Evolutionary conservation across 805 yeast species (phyloP), one percentile per base, ranked within the genome.

Genomic region (Isabelozyma heimii): DNA sequence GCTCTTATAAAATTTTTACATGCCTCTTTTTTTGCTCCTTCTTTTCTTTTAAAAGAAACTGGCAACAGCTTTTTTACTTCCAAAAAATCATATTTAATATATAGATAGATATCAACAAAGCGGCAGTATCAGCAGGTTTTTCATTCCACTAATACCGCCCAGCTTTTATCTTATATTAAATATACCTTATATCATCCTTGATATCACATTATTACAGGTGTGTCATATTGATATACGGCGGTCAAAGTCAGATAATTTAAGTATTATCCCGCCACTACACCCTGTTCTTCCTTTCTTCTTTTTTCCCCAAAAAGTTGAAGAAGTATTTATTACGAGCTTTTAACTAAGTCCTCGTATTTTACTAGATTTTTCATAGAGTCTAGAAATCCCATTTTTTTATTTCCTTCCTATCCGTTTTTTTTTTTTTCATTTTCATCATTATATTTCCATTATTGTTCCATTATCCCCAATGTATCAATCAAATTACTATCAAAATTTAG

Each of bases 311-410:
- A 20, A 20, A 30, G 35, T 30, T 42, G 35, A 30, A 30, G 35
- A 30, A 30, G n/a, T 30, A 30, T 40, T 39, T 10, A 16, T 24
- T 54, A 49, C 72, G 74, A 69, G 68, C 75, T 70, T 70, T 70
- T 70, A 61, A 63, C 57, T 70, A 70, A 70, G 75, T 67, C 55
- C 46, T 67, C 71, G 72, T 60, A 57, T 47, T 48, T 35, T 17
- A 35, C 8, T 39, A 37, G 40, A 48, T 33, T 49, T 49, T 46
- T 50, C 33, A 16, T 46, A 43, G 24, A 40, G 39, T 35, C 35
- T 40, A 35, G 27, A 45, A 30, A 24, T 38, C 38, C 12, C 41
- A 27, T 33, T 37, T 40, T 37, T 43, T 40, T 40, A n/a, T 16
- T 40, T 40, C 27, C 14, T 20, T 20, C 43, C 30, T 37, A 13